phyloP scores from a whole-genome alignment of 2,329 filamentous ascomycete species.

The Knoxdaviesia proteae region DNA sequence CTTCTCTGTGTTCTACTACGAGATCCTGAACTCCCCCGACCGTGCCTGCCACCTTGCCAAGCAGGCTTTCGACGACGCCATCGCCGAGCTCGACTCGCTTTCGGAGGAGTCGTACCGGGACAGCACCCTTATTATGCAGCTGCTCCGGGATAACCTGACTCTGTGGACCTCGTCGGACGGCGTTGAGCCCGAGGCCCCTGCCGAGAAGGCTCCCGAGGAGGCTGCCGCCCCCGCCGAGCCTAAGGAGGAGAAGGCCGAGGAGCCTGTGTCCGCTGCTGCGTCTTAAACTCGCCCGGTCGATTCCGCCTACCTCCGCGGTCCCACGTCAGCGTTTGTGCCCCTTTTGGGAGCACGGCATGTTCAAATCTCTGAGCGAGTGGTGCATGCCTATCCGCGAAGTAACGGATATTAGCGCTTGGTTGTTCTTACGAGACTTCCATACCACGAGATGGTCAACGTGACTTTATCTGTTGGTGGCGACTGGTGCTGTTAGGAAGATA shows the following conservation, averaged over 20 bases:
- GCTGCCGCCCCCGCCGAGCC: conserved; percentile 20
- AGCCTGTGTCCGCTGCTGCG: conserved; percentile 18
- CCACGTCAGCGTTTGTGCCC: background rate
- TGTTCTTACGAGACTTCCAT: too few relatives aligned
- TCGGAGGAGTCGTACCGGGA: conserved; percentile 98
- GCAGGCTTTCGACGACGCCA: conserved; percentile 96
- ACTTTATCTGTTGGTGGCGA: too few relatives aligned
- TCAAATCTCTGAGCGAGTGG: too few relatives aligned
- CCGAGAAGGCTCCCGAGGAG: conserved; percentile 39
- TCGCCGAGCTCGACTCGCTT: conserved; percentile 93
- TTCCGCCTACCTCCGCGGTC: background rate
- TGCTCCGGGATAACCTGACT: conserved; percentile 92
- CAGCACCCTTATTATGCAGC: conserved; percentile 98
- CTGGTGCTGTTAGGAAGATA: too few relatives aligned
- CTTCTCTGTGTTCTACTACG: conserved; percentile 99
- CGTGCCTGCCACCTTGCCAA: conserved; percentile 96
- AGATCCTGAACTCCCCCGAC: conserved; percentile 96
- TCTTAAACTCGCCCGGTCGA: conserved; percentile 1
- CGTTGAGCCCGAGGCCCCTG: conserved; percentile 50
- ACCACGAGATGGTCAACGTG: too few relatives aligned
- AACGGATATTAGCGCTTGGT: too few relatives aligned
- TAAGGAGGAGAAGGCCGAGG: conserved; percentile 24
- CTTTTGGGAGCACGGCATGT: background rate
- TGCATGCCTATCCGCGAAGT: too few relatives aligned
- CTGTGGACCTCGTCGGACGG: conserved; percentile 93